Percentiles rank a stretch among this genome's conserved stretches.
phyloP scores from a whole-genome alignment of 371 early-diverging fungal species.

The Circinella umbellata region DNA sequence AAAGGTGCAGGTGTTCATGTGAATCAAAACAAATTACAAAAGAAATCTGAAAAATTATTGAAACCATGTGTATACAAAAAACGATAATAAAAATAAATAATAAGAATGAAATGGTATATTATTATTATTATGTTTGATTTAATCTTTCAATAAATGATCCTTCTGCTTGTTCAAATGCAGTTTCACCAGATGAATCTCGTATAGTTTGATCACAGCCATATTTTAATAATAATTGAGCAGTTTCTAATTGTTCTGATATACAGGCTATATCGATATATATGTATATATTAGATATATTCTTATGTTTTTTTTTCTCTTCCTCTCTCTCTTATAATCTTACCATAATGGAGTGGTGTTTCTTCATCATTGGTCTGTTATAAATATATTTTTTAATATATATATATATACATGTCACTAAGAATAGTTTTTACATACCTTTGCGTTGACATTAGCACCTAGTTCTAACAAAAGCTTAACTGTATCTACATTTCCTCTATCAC shows the following conservation, averaged over 20 bases:
- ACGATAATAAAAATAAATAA: slow-evolving; percentile 54
- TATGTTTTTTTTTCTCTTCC: not conserved
- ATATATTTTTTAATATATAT: not conserved
- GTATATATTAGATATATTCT: no score
- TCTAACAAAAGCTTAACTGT: slow-evolving; percentile 32
- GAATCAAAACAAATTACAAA: slow-evolving; percentile 30
- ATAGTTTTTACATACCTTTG: slow-evolving; percentile 13
- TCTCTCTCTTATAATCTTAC: slow-evolving; percentile 21
- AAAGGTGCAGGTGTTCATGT: slow-evolving; percentile 48
- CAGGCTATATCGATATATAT: slow-evolving; percentile 30
- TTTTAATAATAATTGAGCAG: slow-evolving; percentile 32
- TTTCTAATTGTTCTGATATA: slow-evolving; percentile 45
- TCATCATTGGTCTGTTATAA: slow-evolving; percentile 29
- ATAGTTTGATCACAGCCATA: slow-evolving; percentile 32
- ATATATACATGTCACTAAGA: not conserved
- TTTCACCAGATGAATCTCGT: slow-evolving; percentile 38
- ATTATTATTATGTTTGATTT: not conserved
- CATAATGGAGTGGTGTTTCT: slow-evolving; percentile 52
- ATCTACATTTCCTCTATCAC: slow-evolving; percentile 46
- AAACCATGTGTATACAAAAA: slow-evolving; percentile 93
- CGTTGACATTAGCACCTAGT: slow-evolving; percentile 45
- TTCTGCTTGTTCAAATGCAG: slow-evolving; percentile 47
- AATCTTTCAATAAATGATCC: slow-evolving; percentile 9
- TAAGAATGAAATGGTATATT: not conserved
- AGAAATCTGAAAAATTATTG: slow-evolving; percentile 58